Base-by-base conservation (phyloP, 202 grass and related monocot genomes). In the Schoenoplectus tabernaemontani region DNA sequence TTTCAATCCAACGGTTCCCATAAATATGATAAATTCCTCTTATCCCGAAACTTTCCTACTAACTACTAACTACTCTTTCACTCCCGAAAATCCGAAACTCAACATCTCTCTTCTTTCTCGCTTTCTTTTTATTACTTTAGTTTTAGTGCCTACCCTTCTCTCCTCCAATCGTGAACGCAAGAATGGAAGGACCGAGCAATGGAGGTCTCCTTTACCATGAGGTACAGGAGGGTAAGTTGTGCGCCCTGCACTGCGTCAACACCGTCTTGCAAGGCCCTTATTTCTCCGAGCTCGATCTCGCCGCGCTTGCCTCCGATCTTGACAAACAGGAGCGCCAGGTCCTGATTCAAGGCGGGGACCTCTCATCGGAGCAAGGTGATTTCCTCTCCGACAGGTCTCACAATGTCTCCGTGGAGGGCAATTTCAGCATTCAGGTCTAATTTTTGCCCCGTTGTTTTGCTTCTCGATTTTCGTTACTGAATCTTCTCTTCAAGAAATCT, bases 241-340 rank as follows among this genome's bases (percentile, higher is more conserved):
- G 95, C 85, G 91, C 95, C 84, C 89, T 98, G 80, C 95, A 98
- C 91, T 98, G 95, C 86, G 95, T 94, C 37, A 98, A 98, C 84
- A 92, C 95, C 71, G 80, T 92, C 76, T 84, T 98, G 41, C 95
- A 98, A 86, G 95, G 95, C 2, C 95, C 95, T 86, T 98, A 93
- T 87, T 98, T 98, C 91, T 98, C 95, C 50, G 95, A 98, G 87
- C 84, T 98, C 86, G 95, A 98, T 82, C 91, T 98, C 78, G 91
- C 95, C 9, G 91, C 95, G 22, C 87, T 98, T 83, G 95, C 95
- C 64, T 87, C 84, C 62, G 91, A 98, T 83, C 95, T 98, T 58
- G 95, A 98, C 42, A 87, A 79, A 28, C 86, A 83, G 42, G 95
- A 98, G 86, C 89, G 89, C 54, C 91, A 90, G 86, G 84, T 98